Evolutionary conservation across 2,329 filamentous ascomycete genomes (phyloP).

Genomic region (Cladosporium sp.): DNA sequence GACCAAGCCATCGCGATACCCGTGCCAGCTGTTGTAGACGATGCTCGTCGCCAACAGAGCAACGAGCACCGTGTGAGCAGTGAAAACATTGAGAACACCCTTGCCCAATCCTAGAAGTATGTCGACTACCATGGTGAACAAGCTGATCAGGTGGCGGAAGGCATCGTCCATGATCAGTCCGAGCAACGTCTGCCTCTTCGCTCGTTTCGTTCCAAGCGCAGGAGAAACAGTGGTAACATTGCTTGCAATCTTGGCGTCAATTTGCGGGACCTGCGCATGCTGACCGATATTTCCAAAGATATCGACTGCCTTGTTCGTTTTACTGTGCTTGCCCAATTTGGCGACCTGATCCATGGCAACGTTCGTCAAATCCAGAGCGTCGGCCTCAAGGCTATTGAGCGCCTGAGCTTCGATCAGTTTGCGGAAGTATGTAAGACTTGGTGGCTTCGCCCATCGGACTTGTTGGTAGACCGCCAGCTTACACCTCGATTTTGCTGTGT

Average conservation of each 20-base stretch:
- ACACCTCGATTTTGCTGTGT: constrained; percentile 84
- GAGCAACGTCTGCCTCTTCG: constrained; percentile 19
- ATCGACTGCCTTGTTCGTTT: constrained; percentile 71
- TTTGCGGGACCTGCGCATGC: constrained; percentile 56
- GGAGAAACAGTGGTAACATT: constrained; percentile 10
- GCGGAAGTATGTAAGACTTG: constrained; percentile 37
- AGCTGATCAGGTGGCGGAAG: constrained; percentile 21
- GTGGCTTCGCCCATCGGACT: constrained; percentile 71
- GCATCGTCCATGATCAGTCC: constrained; percentile 29
- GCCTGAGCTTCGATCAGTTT: constrained; percentile 60
- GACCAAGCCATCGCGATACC: constrained; percentile 64
- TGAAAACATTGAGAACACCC: constrained; percentile 25
- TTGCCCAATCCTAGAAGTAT: constrained; percentile 37
- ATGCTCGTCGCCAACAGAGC: constrained; percentile 63
- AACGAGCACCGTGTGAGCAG: constrained; percentile 69
- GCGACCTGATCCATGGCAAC: constrained; percentile 73
- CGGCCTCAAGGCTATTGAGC: constrained; percentile 66
- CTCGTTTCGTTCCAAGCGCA: constrained; percentile 12
- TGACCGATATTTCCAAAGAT: constrained; percentile 73
- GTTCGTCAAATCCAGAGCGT: constrained; percentile 70
- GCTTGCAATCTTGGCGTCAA: constrained; percentile 18
- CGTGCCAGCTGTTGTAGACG: constrained; percentile 68
- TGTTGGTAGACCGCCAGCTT: constrained; percentile 84
- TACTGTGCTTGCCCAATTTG: constrained; percentile 66
- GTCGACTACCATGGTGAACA: constrained; percentile 34